Base-by-base conservation (phyloP, 106 monocot genomes). In the Iris macrosiphon region DNA sequence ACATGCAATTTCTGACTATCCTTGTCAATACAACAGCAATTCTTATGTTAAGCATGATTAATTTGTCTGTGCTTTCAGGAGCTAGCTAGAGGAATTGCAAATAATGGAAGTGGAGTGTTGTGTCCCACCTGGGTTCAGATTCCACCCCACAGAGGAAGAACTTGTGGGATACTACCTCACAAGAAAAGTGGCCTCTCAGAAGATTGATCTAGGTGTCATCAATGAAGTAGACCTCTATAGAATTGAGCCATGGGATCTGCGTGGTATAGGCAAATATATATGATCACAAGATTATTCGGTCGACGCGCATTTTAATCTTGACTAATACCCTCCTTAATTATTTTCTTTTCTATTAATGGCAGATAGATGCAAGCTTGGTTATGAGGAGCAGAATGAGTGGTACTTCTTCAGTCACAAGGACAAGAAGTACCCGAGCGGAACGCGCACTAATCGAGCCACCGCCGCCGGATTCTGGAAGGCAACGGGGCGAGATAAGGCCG, bases 371-470 rank as follows among this genome's bases (percentile, higher is more conserved):
- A 86, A 73, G 64, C 60, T 66, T 58, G 82, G 79, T 1, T 59
- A 74, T 27, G 92, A 92, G 41, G 87, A 87, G 61, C 87, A 79
- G 45, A 80, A 31, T 20, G 92, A 92, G 44, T 92, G 82, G 82
- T 91, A 91, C 81, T 91, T 91, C 75, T 91, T 91, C 65, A 91
- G 90, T 66, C 78, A 66, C 69, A 91, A 85, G 61, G 90, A 91
- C 29, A 72, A 75, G 58, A 91, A 91, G 72, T 85, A 91, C 38
- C 90, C 85, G 5, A 83, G 79, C 4, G 92, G 92, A 3, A 87
- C 87, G 4, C 61, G 92, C 14, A 92, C 92, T 3, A 92, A 92
- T 26, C 70, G 92, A 15, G 92, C 92, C 7, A 92, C 92, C 0
- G 48, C 73, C 4, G 85, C 86, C 3, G 92, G 92, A 7, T 92